These are phyloP conservation scores for Gentiana straminea DNA, from an alignment of 257 asterid genomes.

Conservation along the genomic window DNA sequence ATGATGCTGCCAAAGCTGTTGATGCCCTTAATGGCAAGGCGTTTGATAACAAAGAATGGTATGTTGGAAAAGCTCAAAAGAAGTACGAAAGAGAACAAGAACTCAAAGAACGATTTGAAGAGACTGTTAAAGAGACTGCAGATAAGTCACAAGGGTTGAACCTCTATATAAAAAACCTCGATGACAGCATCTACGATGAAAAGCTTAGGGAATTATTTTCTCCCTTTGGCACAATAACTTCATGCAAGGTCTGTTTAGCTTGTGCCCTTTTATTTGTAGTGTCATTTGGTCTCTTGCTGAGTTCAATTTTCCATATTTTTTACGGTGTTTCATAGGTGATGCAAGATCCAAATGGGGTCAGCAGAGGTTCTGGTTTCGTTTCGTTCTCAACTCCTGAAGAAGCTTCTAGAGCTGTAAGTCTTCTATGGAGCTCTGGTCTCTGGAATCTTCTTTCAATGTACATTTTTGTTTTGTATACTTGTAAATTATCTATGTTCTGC, in stretches of 20 bases:
- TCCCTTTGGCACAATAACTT: slow-evolving; percentile 68
- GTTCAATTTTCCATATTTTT: background rate
- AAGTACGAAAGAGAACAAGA: slow-evolving; percentile 78
- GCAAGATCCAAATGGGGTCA: slow-evolving; percentile 79
- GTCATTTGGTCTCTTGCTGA: background rate
- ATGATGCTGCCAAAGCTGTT: slow-evolving; percentile 84
- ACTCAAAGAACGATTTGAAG: slow-evolving; percentile 64
- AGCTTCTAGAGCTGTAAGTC: slow-evolving; percentile 82
- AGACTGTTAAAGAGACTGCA: slow-evolving; percentile 62
- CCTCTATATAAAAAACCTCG: slow-evolving; percentile 78
- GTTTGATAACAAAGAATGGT: slow-evolving; percentile 74
- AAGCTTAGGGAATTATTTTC: slow-evolving; percentile 74
- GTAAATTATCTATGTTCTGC: background rate
- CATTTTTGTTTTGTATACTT: background rate
- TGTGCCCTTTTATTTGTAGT: background rate
- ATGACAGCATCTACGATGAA: slow-evolving; percentile 74
- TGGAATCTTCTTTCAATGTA: background rate
- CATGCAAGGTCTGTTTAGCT: slow-evolving; percentile 64
- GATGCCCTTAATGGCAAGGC: slow-evolving; percentile 66
- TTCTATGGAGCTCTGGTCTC: background rate
- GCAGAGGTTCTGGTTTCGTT: slow-evolving; percentile 98
- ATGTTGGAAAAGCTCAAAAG: slow-evolving; percentile 91
- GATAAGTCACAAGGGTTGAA: slow-evolving; percentile 76
- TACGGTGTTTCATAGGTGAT: slow-evolving; percentile 44
- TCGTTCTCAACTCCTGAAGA: slow-evolving; percentile 84